Evolutionary conservation across 2,329 filamentous ascomycete genomes (phyloP), one percentile per base, ranked within the genome.

Genomic region (Exophiala mesophila): DNA sequence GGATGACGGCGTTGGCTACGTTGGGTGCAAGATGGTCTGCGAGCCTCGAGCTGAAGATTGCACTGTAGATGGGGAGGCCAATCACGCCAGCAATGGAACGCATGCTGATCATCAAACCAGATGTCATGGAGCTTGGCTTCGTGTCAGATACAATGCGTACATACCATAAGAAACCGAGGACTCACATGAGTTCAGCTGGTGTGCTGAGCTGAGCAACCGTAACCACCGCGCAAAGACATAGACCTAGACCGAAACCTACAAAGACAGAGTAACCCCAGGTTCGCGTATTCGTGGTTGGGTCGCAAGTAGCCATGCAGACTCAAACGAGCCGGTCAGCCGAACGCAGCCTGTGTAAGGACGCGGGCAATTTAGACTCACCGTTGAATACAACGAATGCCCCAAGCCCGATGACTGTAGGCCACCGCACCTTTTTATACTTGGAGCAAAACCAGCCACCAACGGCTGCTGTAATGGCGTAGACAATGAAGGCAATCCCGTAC

Each of bases 191-290:
- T 12, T 41, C 29, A 7, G 47, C 34, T 8, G 47, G 47, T 15
- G 47, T 30, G 39, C 39, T 47, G 5, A 49, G 29, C 26, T 49
- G 47, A 13, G 43, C 47, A 5, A 29, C 38, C 12, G 47, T 37
- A 5, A 47, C 30, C n/a, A 49, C 35, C 26, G 19, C 32, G n/a
- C 29, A 36, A 15, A 49, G 36, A 19, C 35, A 39, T 13, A 40
- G 26, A 17, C 36, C 44, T 9, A 49, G 30, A 2, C 43, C 47
- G 6, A 40, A 20, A 18, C 47, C 47, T 24, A 47, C 24, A 13
- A 47, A 30, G 19, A 43, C 30, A 12, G 36, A 39, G 24, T 45
- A 49, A 5, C 38, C 47, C 47, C 47, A 49, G 8, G 47, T 21
- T 4, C 43, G 43, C 3, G n/a, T 47, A 5, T 12, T 10, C 18